A percentile compares a stretch with the other conserved stretches of the same genome.
Conservation (phyloP, 768 basidiomycete species). For the Kwoniella newhampshirensis region DNA sequence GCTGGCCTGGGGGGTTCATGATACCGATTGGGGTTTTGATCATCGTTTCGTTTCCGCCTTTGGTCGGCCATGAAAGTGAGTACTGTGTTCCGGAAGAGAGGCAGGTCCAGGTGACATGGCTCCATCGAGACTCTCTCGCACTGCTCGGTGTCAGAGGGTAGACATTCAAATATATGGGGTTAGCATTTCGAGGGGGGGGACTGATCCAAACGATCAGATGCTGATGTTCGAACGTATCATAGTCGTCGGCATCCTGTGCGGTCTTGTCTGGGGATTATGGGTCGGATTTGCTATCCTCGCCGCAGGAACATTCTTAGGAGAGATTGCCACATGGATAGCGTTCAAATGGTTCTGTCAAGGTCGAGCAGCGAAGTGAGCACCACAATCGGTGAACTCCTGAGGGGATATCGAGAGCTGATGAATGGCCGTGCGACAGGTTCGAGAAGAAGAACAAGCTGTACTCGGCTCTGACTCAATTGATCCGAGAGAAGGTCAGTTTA, state of each 20-base stretch:
- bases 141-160: no score
- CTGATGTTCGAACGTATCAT: constrained; percentile 9
- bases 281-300: constrained; percentile 47
- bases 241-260: constrained; percentile 47
- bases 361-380: constrained; percentile 44
- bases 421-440: constrained; percentile 25
- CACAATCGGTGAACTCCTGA: background rate
- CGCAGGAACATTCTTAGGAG: constrained; percentile 49
- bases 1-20: constrained; percentile 48
- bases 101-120: no score
- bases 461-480: constrained; percentile 43
- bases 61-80: constrained; percentile 45
- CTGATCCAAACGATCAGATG: no score
- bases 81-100: background rate
- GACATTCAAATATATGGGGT: no score
- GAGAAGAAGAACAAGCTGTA: constrained; percentile 51
- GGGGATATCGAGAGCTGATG: background rate
- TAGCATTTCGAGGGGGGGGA: no score
- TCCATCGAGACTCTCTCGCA: no score
- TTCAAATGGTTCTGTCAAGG: constrained; percentile 48
- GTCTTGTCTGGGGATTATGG: constrained; percentile 45
- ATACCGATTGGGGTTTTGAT: constrained; percentile 38
- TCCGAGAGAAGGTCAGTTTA: constrained; percentile 46
- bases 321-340: constrained; percentile 46
- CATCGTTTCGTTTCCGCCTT: constrained; percentile 45